Evolutionary conservation across 2,329 filamentous ascomycete genomes (phyloP), one percentile per base, ranked within the genome.

Genomic region (Xylaria polymorpha): DNA sequence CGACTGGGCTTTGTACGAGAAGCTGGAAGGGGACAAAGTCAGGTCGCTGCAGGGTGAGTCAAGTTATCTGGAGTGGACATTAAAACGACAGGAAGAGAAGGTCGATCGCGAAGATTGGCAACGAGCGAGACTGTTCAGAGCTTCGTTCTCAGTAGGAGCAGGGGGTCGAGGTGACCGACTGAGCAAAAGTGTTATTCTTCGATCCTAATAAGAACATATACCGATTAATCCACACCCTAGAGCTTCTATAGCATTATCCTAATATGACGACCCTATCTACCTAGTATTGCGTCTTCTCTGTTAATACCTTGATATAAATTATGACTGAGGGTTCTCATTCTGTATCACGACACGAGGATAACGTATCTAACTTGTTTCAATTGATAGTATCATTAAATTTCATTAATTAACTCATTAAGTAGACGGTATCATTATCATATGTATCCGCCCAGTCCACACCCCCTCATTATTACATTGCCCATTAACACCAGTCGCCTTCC

Each of bases 1-100:
- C 68, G 86, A 89, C 67, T 89, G 85, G 86, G 67, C 78, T 1
- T 73, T 87, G 9, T 88, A 84, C 75, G 80, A 85, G 71, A 83
- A 82, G 70, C 74, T 82, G 37, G 81, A 86, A 74, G 81, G 79
- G 12, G 82, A 82, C 60, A 80, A 80, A 74, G 79, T 83, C 61
- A 80, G 79, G 65, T 72, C 80, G 58, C 74, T 77, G 3, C 74
- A 80, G 15, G 84, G 84, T 0, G 80, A 82, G 15, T 72, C 78
- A 41, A 78, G 72, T 8, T 84, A 83, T 66, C 67, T 82, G 12
- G 79, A 81, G 32, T 85, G 82, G 83, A 82, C 79, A 55, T 74
- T 80, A 35, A 75, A 75, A 44, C 56, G 67, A 15, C 69, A 77
- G 46, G 72, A 76, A 62, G 74, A 78, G 62, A 74, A 69, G 53